These are phyloP conservation scores for Lanmaoa pseudosensibilis DNA, from an alignment of 768 basidiomycete species.

Conservation along the genomic window DNA sequence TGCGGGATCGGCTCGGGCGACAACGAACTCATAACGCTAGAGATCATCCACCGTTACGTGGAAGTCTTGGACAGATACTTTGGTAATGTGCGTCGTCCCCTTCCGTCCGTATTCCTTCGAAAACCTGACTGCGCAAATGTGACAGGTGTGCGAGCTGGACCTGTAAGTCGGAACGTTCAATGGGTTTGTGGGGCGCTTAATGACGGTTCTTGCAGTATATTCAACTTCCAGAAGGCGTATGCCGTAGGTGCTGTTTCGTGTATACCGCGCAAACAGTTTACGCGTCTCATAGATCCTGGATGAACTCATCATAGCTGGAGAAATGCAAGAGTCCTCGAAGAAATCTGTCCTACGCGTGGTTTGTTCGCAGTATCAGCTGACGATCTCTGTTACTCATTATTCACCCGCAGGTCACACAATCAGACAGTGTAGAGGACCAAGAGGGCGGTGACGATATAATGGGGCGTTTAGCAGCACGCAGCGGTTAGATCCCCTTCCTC, in stretches of 20 bases:
- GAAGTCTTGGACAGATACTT: constrained; percentile 76
- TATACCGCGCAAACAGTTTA: background rate
- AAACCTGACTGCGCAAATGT: background rate
- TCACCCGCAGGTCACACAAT: constrained; percentile 69
- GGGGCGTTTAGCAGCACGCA: constrained; percentile 72
- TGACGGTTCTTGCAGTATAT: constrained; percentile 61
- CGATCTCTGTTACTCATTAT: constrained; percentile 13
- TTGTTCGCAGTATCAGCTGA: constrained; percentile 4
- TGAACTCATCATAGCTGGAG: constrained; percentile 90
- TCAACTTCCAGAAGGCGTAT: constrained; percentile 97
- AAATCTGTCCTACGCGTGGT: constrained; percentile 64
- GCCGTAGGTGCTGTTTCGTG: constrained; percentile 49
- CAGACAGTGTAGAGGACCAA: constrained; percentile 81
- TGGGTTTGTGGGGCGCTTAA: background rate
- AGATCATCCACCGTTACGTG: constrained; percentile 93
- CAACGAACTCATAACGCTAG: constrained; percentile 90
- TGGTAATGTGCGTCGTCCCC: constrained; percentile 38
- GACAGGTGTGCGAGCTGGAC: constrained; percentile 86
- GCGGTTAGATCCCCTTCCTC: constrained; percentile 47
- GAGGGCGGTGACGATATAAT: constrained; percentile 82
- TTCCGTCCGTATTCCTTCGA: background rate
- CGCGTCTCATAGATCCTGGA: constrained; percentile 66
- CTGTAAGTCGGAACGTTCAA: constrained; percentile 50
- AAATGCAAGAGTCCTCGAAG: constrained; percentile 91
- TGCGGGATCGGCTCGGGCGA: constrained; percentile 79